Evolutionary conservation across 192 early-diverging fungal genomes (phyloP), one percentile per base, ranked within the genome.

Genomic region (Rhizophagus prolifer): DNA sequence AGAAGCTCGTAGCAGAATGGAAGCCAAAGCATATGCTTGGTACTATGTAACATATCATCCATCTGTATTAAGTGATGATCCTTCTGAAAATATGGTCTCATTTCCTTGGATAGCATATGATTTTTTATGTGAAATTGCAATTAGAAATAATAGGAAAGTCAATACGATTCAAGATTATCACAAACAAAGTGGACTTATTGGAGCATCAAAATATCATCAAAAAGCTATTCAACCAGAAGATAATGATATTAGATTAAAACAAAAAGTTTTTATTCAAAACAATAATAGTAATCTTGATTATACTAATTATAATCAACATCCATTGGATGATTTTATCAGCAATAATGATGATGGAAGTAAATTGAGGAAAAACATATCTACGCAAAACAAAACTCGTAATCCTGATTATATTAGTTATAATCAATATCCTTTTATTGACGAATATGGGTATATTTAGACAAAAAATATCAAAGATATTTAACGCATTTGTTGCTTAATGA

Each of bases 11-110:
- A 62, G 47, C 16, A 44, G 61, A 16, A 68, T 86, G 31, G 83
- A 87, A 41, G 81, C 74, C 14, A 90, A 88, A 67, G 90, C 88
- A 0, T 85, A 81, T 6, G 90, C 92, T 0, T 94, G 92, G 92
- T 92, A 94, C 66, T 86, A 90, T 46, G 92, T 87, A 14, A 89
- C 89, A 2, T 94, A 94, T 78, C 85, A 88, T 68, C 71, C 81
- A 2, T 31, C 31, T n/a, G 85, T 86, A 67, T 38, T 75, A 19
- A 63, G 59, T 21, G 74, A 74, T n/a, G 79, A 85, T 26, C 73
- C 77, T 36, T 72, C 76, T 9, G 79, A 83, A 26, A 46, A 79
- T 25, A 79, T 72, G 62, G 50, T 73, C 79, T 82, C 77, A 41
- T 90, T 90, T 62, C 86, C 86, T 13, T 90, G 88, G 88, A 61